Conservation (phyloP, 1,284 basidiomycete genomes). For the Golubevia pallescens region DNA sequence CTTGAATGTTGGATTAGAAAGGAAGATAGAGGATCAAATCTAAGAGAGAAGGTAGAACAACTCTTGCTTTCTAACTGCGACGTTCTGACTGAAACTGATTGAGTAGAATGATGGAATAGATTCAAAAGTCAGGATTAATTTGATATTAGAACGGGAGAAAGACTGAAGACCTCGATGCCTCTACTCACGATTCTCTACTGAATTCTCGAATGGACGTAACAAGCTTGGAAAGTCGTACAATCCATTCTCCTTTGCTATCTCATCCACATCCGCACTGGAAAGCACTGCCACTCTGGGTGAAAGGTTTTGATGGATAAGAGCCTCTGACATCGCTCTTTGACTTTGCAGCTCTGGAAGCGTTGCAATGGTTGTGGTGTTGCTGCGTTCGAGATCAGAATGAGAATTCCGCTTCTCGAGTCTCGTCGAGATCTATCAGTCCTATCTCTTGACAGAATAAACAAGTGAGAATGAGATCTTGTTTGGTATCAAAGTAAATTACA, state of each 20-base stretch:
- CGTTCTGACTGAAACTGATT: slow-evolving; percentile 44
- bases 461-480: neutral
- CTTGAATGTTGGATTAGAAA: slow-evolving; percentile 14
- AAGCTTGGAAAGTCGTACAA: slow-evolving; percentile 36
- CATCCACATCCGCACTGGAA: slow-evolving; percentile 40
- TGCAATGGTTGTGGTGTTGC: neutral
- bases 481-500: neutral
- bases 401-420: neutral
- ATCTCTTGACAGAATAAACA: neutral
- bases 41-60: slow-evolving; percentile 42
- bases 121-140: neutral
- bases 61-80: slow-evolving; percentile 46
- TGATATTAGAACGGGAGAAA: slow-evolving; percentile 3
- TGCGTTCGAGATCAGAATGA: neutral
- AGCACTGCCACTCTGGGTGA: slow-evolving; percentile 53
- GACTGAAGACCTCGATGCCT: too few relatives aligned
- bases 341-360: neutral
- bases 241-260: slow-evolving; percentile 27
- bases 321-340: neutral
- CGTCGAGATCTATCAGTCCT: neutral
- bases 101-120: neutral
- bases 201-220: slow-evolving; percentile 48
- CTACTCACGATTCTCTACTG: slow-evolving; percentile 25
- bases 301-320: slow-evolving; percentile 36
- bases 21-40: slow-evolving; percentile 38